phyloP scores from a whole-genome alignment of 129 eudicot genomes.

The Flaveria brownii region DNA sequence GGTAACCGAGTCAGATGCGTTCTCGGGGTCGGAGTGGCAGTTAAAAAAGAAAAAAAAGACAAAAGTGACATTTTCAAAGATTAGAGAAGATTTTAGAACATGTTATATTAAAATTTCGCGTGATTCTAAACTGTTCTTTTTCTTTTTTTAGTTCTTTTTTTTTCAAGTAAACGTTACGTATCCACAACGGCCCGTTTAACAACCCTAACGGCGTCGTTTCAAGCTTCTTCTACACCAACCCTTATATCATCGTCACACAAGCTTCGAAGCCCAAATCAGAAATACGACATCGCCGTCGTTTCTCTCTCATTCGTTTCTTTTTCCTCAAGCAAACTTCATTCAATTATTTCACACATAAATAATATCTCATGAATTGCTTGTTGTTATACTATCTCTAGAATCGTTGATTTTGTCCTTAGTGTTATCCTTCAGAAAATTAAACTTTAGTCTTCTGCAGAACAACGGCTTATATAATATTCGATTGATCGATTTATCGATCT shows the following conservation, averaged over 20 bases:
- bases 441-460: constrained; percentile 13
- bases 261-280: not conserved
- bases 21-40: too few species aligned
- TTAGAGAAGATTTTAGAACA: not conserved
- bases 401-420: not conserved
- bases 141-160: not conserved
- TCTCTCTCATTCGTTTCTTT: constrained; percentile 34
- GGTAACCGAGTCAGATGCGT: too few species aligned
- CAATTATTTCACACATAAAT: constrained; percentile 24
- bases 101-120: not conserved
- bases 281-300: constrained; percentile 27
- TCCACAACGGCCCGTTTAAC: not conserved
- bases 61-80: not conserved
- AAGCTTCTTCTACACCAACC: constrained; percentile 23
- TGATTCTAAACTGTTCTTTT: not conserved
- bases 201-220: constrained; percentile 15
- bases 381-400: not conserved
- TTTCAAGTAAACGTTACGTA: not conserved
- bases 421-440: not conserved
- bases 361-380: not conserved
- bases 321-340: constrained; percentile 10
- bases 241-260: constrained; percentile 24
- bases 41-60: not conserved
- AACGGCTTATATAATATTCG: not conserved
- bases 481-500: constrained; percentile 8